phyloP scores from a whole-genome alignment of 495 filamentous ascomycete species.

The Talaromyces ruber region DNA sequence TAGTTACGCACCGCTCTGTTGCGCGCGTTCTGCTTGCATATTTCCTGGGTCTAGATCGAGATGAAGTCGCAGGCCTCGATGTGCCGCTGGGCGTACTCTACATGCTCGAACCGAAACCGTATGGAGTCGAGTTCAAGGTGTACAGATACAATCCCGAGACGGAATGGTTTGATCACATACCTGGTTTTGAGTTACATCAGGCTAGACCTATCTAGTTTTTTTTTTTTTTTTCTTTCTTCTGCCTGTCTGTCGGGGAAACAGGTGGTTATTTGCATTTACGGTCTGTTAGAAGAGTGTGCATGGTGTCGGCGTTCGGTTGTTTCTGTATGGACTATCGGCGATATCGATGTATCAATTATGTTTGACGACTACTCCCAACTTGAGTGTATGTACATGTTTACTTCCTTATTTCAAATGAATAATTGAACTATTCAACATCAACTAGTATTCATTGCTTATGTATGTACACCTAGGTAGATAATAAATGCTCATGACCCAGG shows the following conservation, averaged over 20 bases:
- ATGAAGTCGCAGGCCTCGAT: conserved; percentile 87
- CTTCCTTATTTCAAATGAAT: not conserved
- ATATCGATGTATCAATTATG: not conserved
- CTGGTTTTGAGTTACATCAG: conserved; percentile 61
- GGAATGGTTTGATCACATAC: conserved; percentile 76
- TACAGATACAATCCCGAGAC: conserved; percentile 73
- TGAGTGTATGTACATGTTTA: not conserved
- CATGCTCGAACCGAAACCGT: conserved; percentile 92
- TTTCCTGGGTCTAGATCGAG: conserved; percentile 81
- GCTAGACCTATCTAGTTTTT: conserved; percentile 18
- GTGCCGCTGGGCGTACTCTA: conserved; percentile 89
- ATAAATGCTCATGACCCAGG: not conserved
- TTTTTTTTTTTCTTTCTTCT: not conserved
- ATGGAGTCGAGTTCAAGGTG: conserved; percentile 92
- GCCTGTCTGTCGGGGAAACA: not conserved
- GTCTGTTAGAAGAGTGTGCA: not conserved
- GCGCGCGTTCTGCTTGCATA: conserved; percentile 90
- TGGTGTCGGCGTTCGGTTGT: not conserved
- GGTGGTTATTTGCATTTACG: not conserved
- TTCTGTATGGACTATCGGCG: not conserved
- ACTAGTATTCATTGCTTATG: not conserved
- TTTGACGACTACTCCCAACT: not conserved
- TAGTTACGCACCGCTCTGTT: conserved; percentile 84
- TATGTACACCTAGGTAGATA: not conserved
- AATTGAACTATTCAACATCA: not conserved